Percentiles rank a stretch among this genome's conserved stretches.
These are phyloP conservation scores for Ophiocordyceps unilateralis DNA, from an alignment of 2,329 filamentous ascomycete genomes.

Conservation along the genomic window DNA sequence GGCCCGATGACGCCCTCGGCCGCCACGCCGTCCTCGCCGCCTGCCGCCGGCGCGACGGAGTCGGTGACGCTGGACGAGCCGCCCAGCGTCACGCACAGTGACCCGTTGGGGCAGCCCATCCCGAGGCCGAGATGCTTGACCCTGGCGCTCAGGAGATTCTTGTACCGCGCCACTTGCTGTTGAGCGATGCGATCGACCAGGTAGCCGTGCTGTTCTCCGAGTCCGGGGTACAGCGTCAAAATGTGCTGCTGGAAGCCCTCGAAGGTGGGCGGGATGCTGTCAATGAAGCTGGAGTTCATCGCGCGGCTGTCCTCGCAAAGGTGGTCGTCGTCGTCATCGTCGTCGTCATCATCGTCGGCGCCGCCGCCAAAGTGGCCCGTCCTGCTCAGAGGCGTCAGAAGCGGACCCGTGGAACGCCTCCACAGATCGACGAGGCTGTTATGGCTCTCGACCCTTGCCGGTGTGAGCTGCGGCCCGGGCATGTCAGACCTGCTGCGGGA, in stretches of 20 bases:
- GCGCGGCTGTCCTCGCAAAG: conserved; percentile 38
- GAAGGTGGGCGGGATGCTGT: conserved; percentile 53
- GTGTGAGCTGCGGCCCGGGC: conserved; percentile 17
- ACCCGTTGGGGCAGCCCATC: conserved; percentile 35
- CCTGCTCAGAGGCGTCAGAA: conserved; percentile 29
- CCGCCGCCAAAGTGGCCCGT: conserved; percentile 3
- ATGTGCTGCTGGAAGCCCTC: conserved; percentile 66
- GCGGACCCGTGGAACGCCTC: conserved; percentile 35
- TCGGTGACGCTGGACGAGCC: not conserved
- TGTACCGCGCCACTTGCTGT: conserved; percentile 67
- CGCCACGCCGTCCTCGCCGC: conserved; percentile 50
- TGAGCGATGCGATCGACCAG: conserved; percentile 68
- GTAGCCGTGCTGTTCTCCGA: conserved; percentile 37
- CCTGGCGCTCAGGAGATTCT: conserved; percentile 51
- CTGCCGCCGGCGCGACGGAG: conserved; percentile 14
- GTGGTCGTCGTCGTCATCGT: conserved; percentile 40
- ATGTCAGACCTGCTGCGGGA: conserved; percentile 37
- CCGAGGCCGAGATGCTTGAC: conserved; percentile 31
- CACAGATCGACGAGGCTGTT: conserved; percentile 31
- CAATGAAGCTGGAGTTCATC: conserved; percentile 45
- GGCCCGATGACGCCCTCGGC: conserved; percentile 49
- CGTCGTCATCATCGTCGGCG: conserved; percentile 24
- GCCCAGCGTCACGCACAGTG: conserved; percentile 26
- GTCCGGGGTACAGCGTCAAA: conserved; percentile 52
- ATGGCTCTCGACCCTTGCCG: conserved; percentile 15